Base-by-base conservation (phyloP, 2,329 filamentous ascomycete species). In the Cladobotryum mycophilum region DNA sequence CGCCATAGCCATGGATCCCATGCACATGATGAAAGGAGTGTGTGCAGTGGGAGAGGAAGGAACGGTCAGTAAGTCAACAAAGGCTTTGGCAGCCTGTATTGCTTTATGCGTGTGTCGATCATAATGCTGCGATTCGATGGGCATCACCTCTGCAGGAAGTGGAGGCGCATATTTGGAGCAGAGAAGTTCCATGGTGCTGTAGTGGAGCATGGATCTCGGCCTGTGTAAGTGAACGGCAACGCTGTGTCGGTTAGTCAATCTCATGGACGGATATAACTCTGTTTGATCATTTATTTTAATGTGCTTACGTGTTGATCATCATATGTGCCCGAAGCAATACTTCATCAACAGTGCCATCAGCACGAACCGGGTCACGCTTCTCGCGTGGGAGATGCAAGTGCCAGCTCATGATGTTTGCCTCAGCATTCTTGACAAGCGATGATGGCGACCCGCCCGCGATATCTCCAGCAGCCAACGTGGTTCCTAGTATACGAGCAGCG, bases 321-420 rank as follows among this genome's bases (percentile, higher is more conserved):
- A 90, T 88, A 55, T 86, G 84, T 1, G 86, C 88, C 64, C 90
- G 86, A 69, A 92, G 91, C 63, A 92, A 80, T 74, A 92, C 82
- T 66, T 91, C 86, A 63, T 95, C 88, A 6, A 76, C 44, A 79
- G 76, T 44, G 84, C 82, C 58, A 82, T 80, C 55, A 77, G 76
- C 52, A 79, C 77, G 44, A 49, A 90, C 72, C 22, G 86, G 74
- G 51, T 86, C 79, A 51, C 76, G 75, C 68, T 90, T 91, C 17
- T 74, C 74, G 13, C 76, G 72, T 0, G 88, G 88, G 1, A 92
- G 73, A 60, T 89, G 85, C 48, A 89, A 76, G 49, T 80, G 78
- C 85, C 87, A 93, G 65, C 87, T 89, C n/a, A 73, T 71, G 40
- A 78, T 63, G 14, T 73, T 65, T 4, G 70, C 65, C 59, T 77